Evolutionary conservation across 139 green algal species (phyloP).

Genomic region (Gonium pectorale): DNA sequence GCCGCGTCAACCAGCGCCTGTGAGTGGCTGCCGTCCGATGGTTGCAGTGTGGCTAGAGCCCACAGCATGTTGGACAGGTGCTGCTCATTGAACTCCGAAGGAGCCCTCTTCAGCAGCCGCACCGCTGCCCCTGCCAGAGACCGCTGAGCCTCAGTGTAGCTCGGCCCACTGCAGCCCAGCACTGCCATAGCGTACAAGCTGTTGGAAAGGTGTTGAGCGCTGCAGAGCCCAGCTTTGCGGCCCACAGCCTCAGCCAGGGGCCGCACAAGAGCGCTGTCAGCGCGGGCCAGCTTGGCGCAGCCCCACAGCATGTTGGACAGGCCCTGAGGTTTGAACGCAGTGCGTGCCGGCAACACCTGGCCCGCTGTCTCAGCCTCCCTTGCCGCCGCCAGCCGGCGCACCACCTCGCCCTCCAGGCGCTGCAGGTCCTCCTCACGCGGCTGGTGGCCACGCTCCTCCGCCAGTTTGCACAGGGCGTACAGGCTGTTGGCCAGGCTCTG

Average conservation of each 20-base stretch:
- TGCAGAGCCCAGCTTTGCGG: too few relatives aligned
- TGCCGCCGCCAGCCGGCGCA: not conserved
- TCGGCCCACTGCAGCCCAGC: not conserved
- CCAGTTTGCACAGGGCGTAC: not conserved
- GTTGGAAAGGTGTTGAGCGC: not conserved
- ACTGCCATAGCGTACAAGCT: not conserved
- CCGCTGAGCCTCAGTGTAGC: too few relatives aligned
- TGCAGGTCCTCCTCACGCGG: not conserved
- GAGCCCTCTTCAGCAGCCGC: too few relatives aligned
- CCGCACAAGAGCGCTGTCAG: not conserved
- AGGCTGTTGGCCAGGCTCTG: not conserved
- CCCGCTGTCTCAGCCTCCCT: not conserved
- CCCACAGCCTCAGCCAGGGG: too few relatives aligned
- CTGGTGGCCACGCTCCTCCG: not conserved
- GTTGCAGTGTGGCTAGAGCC: not conserved
- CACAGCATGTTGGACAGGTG: constrained; percentile 13
- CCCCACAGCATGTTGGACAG: not conserved
- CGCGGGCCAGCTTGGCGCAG: not conserved
- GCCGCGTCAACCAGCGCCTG: not conserved
- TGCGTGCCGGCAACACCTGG: not conserved
- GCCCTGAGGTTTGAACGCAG: not conserved
- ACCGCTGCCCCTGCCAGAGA: too few relatives aligned
- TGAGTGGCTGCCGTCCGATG: not conserved
- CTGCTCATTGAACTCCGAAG: not conserved
- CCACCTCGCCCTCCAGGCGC: not conserved